Conservation (phyloP, 371 early-diverging fungal genomes). For the Fennellomyces sp. region DNA sequence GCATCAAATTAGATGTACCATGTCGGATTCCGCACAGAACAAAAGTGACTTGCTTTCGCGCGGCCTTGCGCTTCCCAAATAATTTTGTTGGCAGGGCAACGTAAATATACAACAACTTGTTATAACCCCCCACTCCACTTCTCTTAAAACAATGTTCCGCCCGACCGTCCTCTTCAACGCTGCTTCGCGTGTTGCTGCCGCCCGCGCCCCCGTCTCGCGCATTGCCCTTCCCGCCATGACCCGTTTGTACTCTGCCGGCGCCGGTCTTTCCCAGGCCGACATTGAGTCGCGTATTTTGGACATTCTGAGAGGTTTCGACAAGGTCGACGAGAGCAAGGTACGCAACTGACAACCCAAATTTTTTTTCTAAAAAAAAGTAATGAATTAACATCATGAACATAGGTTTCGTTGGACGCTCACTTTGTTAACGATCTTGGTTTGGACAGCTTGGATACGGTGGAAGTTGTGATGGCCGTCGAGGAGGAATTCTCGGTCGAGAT, state of each 20-base stretch:
- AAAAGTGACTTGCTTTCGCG: too few relatives aligned
- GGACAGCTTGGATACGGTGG: conserved; percentile 96
- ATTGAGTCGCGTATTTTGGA: conserved; percentile 87
- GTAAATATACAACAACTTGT: too few relatives aligned
- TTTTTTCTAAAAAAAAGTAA: not conserved
- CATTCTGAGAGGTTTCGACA: conserved; percentile 91
- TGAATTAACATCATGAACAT: not conserved
- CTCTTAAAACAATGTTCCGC: conserved; percentile 35
- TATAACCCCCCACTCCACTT: not conserved
- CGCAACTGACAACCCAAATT: not conserved
- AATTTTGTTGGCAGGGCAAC: too few relatives aligned
- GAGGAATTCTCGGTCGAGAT: conserved; percentile 98
- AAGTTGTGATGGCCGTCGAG: conserved; percentile 98
- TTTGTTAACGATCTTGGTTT: conserved; percentile 94
- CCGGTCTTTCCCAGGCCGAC: conserved; percentile 55
- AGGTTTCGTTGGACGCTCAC: conserved; percentile 86
- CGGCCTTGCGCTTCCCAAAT: too few relatives aligned
- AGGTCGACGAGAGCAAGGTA: conserved; percentile 92
- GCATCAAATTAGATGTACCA: too few relatives aligned
- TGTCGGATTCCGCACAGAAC: too few relatives aligned
- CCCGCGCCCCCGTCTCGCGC: conserved; percentile 23
- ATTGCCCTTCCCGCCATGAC: conserved; percentile 31
- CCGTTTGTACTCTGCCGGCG: conserved; percentile 68
- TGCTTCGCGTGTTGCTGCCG: conserved; percentile 51
- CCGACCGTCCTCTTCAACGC: conserved; percentile 57